phyloP scores from a whole-genome alignment of 805 yeast genomes.

The Naumovozyma baii region DNA sequence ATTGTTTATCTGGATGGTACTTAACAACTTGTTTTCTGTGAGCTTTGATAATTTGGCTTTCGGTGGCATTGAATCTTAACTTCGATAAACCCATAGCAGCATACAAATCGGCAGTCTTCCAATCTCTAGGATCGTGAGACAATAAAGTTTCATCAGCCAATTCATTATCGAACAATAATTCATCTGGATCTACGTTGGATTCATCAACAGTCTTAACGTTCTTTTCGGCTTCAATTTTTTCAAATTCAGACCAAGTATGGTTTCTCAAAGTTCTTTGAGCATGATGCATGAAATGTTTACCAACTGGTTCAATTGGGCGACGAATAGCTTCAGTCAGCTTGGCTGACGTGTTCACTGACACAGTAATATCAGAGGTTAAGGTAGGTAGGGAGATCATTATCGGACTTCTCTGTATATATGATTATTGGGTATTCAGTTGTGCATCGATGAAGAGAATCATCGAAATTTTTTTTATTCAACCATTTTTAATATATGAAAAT shows the following conservation, averaged over 20 bases:
- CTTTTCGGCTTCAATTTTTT: slow-evolving; percentile 83
- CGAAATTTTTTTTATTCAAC: no score
- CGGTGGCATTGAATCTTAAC: slow-evolving; percentile 83
- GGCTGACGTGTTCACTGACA: slow-evolving; percentile 41
- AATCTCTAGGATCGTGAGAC: slow-evolving; percentile 90
- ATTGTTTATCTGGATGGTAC: slow-evolving; percentile 98
- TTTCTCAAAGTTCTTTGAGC: slow-evolving; percentile 93
- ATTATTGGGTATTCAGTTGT: not conserved
- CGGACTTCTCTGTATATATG: no score
- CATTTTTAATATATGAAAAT: no score
- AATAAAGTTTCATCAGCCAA: slow-evolving; percentile 74
- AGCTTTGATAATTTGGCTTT: slow-evolving; percentile 88
- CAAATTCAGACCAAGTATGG: slow-evolving; percentile 97
- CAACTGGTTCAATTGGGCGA: slow-evolving; percentile 92
- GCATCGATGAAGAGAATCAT: no score
- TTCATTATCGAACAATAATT: slow-evolving; percentile 38
- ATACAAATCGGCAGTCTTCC: slow-evolving; percentile 94
- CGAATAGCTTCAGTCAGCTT: slow-evolving; percentile 52
- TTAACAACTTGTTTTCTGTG: slow-evolving; percentile 93
- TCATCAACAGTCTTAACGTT: slow-evolving; percentile 67
- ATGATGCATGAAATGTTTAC: slow-evolving; percentile 90
- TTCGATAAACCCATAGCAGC: slow-evolving; percentile 91
- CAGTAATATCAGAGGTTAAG: slow-evolving; percentile 46
- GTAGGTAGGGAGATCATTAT: slow-evolving; percentile 34
- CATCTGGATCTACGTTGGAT: slow-evolving; percentile 47